Base-by-base conservation (phyloP, 306 rosid species). In the Quercus suber region DNA sequence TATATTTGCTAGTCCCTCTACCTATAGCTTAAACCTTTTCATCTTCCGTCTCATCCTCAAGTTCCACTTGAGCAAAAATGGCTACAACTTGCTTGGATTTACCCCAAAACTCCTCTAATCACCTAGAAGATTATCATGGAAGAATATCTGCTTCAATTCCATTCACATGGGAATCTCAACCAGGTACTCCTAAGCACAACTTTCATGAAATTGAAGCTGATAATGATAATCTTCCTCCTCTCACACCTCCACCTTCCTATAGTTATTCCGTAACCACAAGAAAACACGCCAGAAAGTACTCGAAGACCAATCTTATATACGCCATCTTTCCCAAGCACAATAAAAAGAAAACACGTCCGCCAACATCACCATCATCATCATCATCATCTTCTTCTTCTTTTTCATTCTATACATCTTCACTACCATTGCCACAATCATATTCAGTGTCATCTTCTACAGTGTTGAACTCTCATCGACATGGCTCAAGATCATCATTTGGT, bases 161-260 rank as follows among this genome's bases (percentile, higher is more conserved):
- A 10, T 87, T 87, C 68, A 6, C 20, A 6, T 80, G 83, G 83
- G 83, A 80, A 30, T 73, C 83, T 6, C 31, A 74, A 14, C 78
- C 78, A 37, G 83, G 83, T 1, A 80, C 83, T 53, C 83, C 83
- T 10, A 80, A 80, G 69, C 17, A 14, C 49, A 55, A 73, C 23
- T 73, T 63, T 17, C 6, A 1, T 3, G 1, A 65, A 1, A 6
- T 7, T 35, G 45, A 41, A 41, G 45, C 45, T 41, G 45, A 41
- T 41, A 27, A 17, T 15, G 2, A 13, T 5, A 1, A 33, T 1
- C 51, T 64, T 3, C 74, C 82, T 51, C 76, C 74, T 76, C 79
- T 71, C 49, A 79, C 78, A 1, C 83, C 83, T 7, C 83, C 85
- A 28, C 90, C 90, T 58, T 82, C 86, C 2, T 88, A 90, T 27